These are phyloP conservation scores for Daldinia vernicosa DNA, from an alignment of 495 filamentous ascomycete species.

Conservation along the genomic window DNA sequence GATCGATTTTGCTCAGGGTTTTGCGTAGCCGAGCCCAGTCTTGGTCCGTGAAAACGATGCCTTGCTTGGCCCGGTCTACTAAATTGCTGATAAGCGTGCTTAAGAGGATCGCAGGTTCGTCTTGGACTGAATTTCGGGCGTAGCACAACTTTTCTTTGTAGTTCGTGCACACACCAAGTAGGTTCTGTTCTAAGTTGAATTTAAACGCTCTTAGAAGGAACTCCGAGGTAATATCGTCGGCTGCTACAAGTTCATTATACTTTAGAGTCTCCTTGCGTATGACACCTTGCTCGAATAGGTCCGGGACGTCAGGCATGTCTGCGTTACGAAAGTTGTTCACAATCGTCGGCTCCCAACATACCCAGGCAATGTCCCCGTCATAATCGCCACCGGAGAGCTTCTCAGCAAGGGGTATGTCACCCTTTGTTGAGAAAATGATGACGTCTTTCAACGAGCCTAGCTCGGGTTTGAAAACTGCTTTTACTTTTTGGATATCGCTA, in stretches of 20 bases:
- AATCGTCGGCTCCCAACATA: conserved; percentile 86
- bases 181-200: conserved; percentile 71
- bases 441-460: conserved; percentile 84
- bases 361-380: conserved; percentile 89
- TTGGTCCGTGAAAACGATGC: conserved; percentile 68
- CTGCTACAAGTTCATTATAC: conserved; percentile 55
- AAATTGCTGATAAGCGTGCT: conserved; percentile 78
- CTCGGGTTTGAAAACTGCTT: conserved; percentile 66
- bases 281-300: conserved; percentile 63
- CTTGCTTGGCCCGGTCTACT: conserved; percentile 84
- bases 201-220: conserved; percentile 66
- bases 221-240: conserved; percentile 41
- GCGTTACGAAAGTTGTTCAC: conserved; percentile 81
- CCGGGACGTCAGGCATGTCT: conserved; percentile 58
- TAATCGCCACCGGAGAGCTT: conserved; percentile 95
- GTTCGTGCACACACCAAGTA: conserved; percentile 78
- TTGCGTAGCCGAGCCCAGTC: conserved; percentile 64
- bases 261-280: conserved; percentile 66
- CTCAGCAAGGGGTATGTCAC: conserved; percentile 73
- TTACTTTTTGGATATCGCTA: conserved; percentile 83
- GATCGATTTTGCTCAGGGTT: conserved; percentile 46
- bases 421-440: conserved; percentile 81
- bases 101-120: conserved; percentile 64
- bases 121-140: conserved; percentile 62
- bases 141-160: conserved; percentile 80